Evolutionary conservation across 2,329 filamentous ascomycete species (phyloP), one percentile per base, ranked within the genome.

Genomic region (Didymella pomorum): DNA sequence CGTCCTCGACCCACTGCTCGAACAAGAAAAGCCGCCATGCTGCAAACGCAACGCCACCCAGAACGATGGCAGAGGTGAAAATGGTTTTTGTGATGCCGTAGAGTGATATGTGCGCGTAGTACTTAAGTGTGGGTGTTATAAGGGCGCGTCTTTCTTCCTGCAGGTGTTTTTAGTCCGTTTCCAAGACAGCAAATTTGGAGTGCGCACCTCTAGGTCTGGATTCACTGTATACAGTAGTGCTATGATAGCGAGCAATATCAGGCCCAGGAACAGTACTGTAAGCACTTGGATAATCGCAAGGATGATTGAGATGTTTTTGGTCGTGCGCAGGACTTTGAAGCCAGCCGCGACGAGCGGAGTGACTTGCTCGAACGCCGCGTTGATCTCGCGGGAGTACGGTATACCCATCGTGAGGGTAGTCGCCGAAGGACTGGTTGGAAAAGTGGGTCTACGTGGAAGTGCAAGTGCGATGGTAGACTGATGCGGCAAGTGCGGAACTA

Each of bases 361-460:
- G 26, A 84, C 81, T 72, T 84, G 80, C 58, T 81, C 79, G 68
- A 84, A 83, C 35, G 82, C 82, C 2, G 79, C 73, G 65, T 83
- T 79, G 63, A 84, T 84, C 61, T 83, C 77, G 64, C 78, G 79
- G 14, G 80, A 82, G 71, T 83, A 84, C 1, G 82, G 82, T 50
- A 84, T 79, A 12, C 82, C 82, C 82, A 84, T 84, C n/a, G 35
- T 20, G 18, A 39, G 11, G 18, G 26, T 28, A 5, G 26, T n/a
- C n/a, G n/a, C n/a, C n/a, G n/a, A n/a, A n/a, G n/a, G n/a, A n/a
- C n/a, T n/a, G n/a, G n/a, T n/a, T n/a, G n/a, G n/a, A n/a, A n/a
- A n/a, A n/a, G n/a, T n/a, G n/a, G n/a, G n/a, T n/a, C n/a, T n/a
- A n/a, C n/a, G n/a, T n/a, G n/a, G n/a, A n/a, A n/a, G n/a, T n/a